Conservation (phyloP, 345 rosid genomes). For the Pugionium dolabratum region DNA sequence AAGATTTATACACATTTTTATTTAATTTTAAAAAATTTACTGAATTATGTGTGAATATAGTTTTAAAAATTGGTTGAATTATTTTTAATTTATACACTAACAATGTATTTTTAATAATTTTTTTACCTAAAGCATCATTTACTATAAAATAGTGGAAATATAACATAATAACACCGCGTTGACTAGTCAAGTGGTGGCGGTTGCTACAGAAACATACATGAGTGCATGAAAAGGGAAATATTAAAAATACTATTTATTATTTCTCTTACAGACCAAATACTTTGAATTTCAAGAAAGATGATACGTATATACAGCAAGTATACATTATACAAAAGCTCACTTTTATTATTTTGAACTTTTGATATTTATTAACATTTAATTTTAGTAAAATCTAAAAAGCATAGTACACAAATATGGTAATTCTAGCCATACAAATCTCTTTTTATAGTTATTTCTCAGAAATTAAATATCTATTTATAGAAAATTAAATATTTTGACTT, state of each 20-base stretch:
- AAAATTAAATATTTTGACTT: slow-evolving; percentile 41
- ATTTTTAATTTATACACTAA: too few species aligned
- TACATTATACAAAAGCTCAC: too few species aligned
- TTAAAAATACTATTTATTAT: not conserved
- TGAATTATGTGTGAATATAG: too few species aligned
- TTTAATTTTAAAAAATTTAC: too few species aligned
- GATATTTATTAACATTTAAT: not conserved
- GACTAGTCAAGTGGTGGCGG: slow-evolving; percentile 33
- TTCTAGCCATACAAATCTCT: not conserved
- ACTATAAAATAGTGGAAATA: too few species aligned
- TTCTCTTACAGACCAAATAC: slow-evolving; percentile 13
- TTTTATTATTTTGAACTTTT: too few species aligned
- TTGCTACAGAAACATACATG: slow-evolving; percentile 26
- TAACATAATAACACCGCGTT: not conserved
- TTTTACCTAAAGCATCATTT: too few species aligned
- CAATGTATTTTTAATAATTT: too few species aligned
- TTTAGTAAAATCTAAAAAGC: not conserved
- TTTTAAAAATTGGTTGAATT: too few species aligned
- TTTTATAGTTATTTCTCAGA: not conserved
- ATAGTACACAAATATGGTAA: not conserved
- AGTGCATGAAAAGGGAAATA: slow-evolving; percentile 14
- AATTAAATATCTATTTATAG: slow-evolving; percentile 28
- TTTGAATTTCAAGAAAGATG: slow-evolving; percentile 18
- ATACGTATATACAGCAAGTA: too few species aligned
- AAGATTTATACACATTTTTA: too few species aligned